Conservation (phyloP, 352 stramenopile genomes). For the Saprolegnia diclina region DNA sequence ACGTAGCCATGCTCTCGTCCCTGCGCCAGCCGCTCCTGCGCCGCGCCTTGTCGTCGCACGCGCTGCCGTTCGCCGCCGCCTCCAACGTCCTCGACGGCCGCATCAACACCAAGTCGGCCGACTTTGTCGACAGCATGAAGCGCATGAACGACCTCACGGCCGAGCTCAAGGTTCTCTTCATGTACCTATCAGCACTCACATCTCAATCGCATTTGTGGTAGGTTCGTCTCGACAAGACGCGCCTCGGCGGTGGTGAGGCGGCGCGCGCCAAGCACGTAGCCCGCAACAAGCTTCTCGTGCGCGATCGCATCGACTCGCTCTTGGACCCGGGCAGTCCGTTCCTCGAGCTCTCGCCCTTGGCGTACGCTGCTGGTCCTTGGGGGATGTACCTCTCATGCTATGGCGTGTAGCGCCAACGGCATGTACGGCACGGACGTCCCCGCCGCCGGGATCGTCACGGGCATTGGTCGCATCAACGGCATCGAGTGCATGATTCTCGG, state of each 20-base stretch:
- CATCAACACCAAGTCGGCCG: conserved; percentile 52
- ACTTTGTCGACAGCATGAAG: conserved; percentile 51
- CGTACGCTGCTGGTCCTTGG: conserved; percentile 22
- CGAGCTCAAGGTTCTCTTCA: conserved; percentile 35
- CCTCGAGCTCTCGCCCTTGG: conserved; percentile 92
- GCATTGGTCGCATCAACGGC: conserved; percentile 80
- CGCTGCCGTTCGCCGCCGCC: conserved; percentile 19
- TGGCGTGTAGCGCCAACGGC: conserved; percentile 42
- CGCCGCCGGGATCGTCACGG: conserved; percentile 85
- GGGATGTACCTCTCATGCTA: background rate
- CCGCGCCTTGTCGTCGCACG: conserved; percentile 22
- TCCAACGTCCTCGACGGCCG: conserved; percentile 59
- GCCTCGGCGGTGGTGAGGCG: conserved; percentile 57
- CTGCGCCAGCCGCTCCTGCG: conserved; percentile 20
- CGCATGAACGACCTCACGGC: conserved; percentile 52
- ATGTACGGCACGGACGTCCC: conserved; percentile 82
- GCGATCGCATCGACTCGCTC: conserved; percentile 93
- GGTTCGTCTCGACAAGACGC: conserved; percentile 34
- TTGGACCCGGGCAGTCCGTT: conserved; percentile 94
- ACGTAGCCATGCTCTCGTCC: conserved; percentile 20
- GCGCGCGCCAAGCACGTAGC: conserved; percentile 65
- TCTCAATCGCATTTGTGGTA: conserved; percentile 5
- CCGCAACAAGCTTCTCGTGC: conserved; percentile 73
- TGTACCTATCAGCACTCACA: background rate
- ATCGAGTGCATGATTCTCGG: conserved; percentile 95